phyloP scores from a whole-genome alignment of 306 rosid species.

The Glycine latifolia region DNA sequence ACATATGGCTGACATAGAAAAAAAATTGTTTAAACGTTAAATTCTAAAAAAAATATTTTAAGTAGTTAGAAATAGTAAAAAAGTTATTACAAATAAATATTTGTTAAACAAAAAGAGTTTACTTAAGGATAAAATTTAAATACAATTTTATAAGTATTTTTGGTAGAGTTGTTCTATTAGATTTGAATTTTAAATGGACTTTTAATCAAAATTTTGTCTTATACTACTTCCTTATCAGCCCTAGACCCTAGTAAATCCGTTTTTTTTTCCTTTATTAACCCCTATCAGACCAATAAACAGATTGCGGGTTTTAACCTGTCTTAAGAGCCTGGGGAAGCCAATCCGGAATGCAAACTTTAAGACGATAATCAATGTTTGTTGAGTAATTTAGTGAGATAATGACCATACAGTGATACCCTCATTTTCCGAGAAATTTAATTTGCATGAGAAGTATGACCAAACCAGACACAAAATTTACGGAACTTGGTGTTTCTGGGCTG shows the following conservation, averaged over 20 bases:
- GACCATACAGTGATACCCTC: conserved; percentile 55
- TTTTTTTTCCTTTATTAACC: too few relatives aligned
- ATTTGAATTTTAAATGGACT: too few relatives aligned
- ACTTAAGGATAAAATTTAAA: too few relatives aligned
- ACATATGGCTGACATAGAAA: too few relatives aligned
- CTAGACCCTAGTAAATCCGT: too few relatives aligned
- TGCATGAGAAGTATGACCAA: conserved; percentile 45
- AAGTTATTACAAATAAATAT: too few relatives aligned
- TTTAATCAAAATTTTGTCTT: too few relatives aligned
- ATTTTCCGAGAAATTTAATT: conserved; percentile 57
- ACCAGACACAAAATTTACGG: neutral
- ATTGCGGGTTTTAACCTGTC: conserved; percentile 64
- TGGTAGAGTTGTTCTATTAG: too few relatives aligned
- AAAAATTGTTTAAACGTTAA: too few relatives aligned
- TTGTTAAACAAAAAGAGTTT: too few relatives aligned
- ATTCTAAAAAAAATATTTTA: neutral
- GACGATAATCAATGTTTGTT: conserved; percentile 42
- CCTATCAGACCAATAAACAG: conserved; percentile 57
- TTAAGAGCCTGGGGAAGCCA: conserved; percentile 47
- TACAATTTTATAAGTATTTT: neutral
- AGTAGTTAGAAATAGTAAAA: neutral
- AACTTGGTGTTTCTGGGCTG: conserved; percentile 37
- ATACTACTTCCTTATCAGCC: too few relatives aligned
- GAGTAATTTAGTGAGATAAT: conserved; percentile 62
- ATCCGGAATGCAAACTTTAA: conserved; percentile 52